Evolutionary conservation across 2,329 filamentous ascomycete genomes (phyloP), one percentile per base, ranked within the genome.

Genomic region (Lachnellula suecica): DNA sequence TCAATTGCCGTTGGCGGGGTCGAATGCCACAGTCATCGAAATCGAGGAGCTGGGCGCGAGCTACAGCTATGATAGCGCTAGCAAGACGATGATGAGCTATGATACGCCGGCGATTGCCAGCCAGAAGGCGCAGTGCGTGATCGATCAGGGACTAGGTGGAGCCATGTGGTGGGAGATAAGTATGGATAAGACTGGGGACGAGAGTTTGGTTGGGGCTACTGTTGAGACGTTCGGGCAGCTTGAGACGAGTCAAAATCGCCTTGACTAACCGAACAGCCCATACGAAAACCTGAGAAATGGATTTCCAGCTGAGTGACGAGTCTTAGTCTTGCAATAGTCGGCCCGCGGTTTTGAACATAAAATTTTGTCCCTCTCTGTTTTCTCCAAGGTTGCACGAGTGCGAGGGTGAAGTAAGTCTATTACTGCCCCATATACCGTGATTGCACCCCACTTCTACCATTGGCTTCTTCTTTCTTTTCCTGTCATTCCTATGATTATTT

Each of bases 161-260:
- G 84, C 81, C 27, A 93, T 94, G 88, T 95, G 89, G 80, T 95
- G 89, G 89, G 89, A 94, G 68, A 84, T 81, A 15, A 89, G 84
- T 56, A 83, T 78, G 7, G 90, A 95, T 67, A 79, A 79, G 62
- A 75, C 63, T 4, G 82, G 78, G 17, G 70, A 69, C 8, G 76
- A 78, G 3, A 88, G 84, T 58, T 71, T 93, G 60, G 85, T 88
- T 52, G 65, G 68, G 27, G 77, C 77, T 4, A 65, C 69, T 45
- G 74, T 71, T 38, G 65, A 66, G 5, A 67, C 62, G 3, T 69
- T 77, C 13, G 70, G 72, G 4, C 61, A 69, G 2, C 64, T 82
- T 4, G 77, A 82, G 43, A 66, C 67, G n/a, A 71, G 66, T 6
- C 62, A 73, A 56, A 85, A 85, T 62, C 65, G 71, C 51, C 67